A percentile compares a stretch with the other conserved stretches of the same genome.
Conservation (phyloP, 1,139 yeast genomes). For the Diutina siamensis region DNA sequence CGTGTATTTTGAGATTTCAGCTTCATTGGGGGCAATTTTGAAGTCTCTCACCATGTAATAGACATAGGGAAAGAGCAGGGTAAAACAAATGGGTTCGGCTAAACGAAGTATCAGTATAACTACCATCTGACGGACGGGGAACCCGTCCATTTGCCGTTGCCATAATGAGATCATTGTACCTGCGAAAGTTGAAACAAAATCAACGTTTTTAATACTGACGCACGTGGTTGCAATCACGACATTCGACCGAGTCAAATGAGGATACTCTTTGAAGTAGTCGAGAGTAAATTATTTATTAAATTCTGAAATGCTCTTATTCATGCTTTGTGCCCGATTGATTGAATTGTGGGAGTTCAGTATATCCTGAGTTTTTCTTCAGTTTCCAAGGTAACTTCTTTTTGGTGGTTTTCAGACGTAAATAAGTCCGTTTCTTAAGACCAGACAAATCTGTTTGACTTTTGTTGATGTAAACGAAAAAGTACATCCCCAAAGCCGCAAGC, state of each 20-base stretch:
- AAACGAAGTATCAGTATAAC: conserved; percentile 36
- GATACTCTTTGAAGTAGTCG: not conserved
- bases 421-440: not conserved
- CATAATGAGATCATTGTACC: not conserved
- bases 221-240: too few species aligned
- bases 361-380: not conserved
- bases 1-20: conserved; percentile 43
- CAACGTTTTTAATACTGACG: too few species aligned
- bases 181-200: too few species aligned
- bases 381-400: conserved; percentile 5
- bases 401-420: not conserved
- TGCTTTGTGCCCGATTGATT: not conserved
- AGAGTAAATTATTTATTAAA: not conserved
- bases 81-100: conserved; percentile 53
- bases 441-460: conserved; percentile 28
- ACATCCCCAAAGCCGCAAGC: conserved; percentile 51
- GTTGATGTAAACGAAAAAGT: conserved; percentile 46
- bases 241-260: not conserved
- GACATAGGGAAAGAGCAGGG: conserved; percentile 53
- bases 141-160: conserved; percentile 21
- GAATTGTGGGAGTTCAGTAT: conserved; percentile 3
- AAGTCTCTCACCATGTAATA: conserved; percentile 54
- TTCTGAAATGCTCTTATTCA: not conserved
- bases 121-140: conserved; percentile 40
- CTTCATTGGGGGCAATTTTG: conserved; percentile 37